Evolutionary conservation across 1,139 yeast species (phyloP).

Genomic region (Suhomyces bokatorum): DNA sequence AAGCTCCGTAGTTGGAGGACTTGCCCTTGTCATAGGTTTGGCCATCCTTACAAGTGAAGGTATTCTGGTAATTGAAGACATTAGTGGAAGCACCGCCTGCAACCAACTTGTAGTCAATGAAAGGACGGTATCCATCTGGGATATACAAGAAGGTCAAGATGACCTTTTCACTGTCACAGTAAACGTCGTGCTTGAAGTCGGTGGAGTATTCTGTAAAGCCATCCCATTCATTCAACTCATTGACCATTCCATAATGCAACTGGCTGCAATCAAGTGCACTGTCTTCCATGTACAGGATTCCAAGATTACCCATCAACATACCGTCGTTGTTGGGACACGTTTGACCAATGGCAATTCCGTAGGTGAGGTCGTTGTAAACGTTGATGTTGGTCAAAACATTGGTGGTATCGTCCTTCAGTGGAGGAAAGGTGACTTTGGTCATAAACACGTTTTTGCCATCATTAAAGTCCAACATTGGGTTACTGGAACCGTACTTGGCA

Average conservation of each 20-base stretch:
- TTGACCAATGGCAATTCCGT: not conserved
- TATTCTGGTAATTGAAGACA: not conserved
- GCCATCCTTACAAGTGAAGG: not conserved
- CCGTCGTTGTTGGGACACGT: not conserved
- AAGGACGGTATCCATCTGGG: not conserved
- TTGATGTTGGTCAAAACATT: not conserved
- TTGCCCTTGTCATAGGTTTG: not conserved
- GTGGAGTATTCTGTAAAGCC: not conserved
- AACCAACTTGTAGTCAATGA: not conserved
- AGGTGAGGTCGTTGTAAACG: not conserved
- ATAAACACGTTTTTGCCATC: no score
- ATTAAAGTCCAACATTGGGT: no score
- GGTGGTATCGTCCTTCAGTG: not conserved
- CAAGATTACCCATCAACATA: not conserved
- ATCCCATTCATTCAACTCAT: not conserved
- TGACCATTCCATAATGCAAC: not conserved
- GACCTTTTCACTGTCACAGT: not conserved
- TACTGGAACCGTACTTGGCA: no score
- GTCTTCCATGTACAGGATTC: not conserved
- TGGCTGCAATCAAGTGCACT: not conserved
- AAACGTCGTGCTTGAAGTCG: no score
- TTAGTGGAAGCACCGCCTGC: not conserved
- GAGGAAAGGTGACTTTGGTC: no score
- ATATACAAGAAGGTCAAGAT: not conserved
- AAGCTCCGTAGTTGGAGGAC: not conserved